phyloP scores from a whole-genome alignment of 768 basidiomycete genomes.

The Panus rudis region DNA sequence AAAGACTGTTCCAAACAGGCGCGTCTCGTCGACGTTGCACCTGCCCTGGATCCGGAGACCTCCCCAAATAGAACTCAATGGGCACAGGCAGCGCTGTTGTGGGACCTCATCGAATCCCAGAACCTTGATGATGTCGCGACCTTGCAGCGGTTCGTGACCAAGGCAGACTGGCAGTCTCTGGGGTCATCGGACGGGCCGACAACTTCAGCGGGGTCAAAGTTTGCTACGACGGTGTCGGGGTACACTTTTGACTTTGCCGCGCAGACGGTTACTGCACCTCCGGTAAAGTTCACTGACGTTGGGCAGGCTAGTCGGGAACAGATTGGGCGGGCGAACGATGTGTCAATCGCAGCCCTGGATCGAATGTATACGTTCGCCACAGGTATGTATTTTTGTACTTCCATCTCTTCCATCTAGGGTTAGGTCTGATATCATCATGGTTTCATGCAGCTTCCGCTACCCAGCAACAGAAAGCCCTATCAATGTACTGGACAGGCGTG shows the following conservation, averaged over 20 bases:
- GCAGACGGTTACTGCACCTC: constrained; percentile 40
- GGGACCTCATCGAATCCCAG: constrained; percentile 49
- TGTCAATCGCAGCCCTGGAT: constrained; percentile 37
- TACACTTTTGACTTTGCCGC: constrained; percentile 54
- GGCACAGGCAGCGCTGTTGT: constrained; percentile 54
- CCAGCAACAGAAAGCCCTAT: constrained; percentile 41
- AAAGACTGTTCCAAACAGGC: constrained; percentile 49
- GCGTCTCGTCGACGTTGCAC: constrained; percentile 46
- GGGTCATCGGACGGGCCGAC: constrained; percentile 34
- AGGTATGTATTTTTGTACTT: constrained; percentile 39
- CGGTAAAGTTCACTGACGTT: constrained; percentile 36
- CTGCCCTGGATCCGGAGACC: constrained; percentile 29
- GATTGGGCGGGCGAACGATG: constrained; percentile 33
- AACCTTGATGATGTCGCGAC: constrained; percentile 30
- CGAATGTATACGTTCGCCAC: constrained; percentile 54
- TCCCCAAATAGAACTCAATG: constrained; percentile 48
- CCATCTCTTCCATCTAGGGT: background rate
- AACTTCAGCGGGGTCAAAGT: constrained; percentile 22
- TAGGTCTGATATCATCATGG: background rate
- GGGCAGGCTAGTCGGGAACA: constrained; percentile 43
- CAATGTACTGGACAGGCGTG: constrained; percentile 47
- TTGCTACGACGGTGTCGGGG: constrained; percentile 40
- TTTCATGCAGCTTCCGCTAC: constrained; percentile 44
- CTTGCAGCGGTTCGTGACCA: constrained; percentile 40
- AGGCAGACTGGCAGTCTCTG: constrained; percentile 42